Evolutionary conservation across 2,329 filamentous ascomycete genomes (phyloP).

Genomic region (Parascedosporium putredinis): DNA sequence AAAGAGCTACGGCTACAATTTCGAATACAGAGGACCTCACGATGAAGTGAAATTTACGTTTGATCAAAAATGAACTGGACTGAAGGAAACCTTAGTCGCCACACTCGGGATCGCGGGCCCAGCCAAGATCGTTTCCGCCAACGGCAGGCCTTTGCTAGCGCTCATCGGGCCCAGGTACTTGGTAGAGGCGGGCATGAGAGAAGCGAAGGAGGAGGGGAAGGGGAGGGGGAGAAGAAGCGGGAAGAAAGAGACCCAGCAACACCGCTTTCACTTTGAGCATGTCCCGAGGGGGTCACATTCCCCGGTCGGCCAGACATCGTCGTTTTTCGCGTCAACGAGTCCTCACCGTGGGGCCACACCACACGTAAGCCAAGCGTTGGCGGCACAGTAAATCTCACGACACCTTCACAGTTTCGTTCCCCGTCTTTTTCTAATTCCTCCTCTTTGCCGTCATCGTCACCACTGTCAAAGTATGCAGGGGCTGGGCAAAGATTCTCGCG

Average conservation of each 20-base stretch:
- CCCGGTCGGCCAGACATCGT: neutral
- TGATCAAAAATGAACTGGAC: conserved; percentile 30
- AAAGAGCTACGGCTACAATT: neutral
- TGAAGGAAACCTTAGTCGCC: conserved; percentile 25
- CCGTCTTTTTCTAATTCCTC: too few relatives aligned
- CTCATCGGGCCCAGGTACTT: conserved; percentile 13
- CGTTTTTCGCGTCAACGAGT: neutral
- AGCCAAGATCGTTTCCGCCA: conserved; percentile 24
- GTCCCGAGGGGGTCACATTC: too few relatives aligned
- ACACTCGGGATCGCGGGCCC: conserved; percentile 23
- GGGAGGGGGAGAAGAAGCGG: too few relatives aligned
- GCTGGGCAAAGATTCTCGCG: too few relatives aligned
- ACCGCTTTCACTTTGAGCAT: too few relatives aligned
- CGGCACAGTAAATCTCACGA: neutral
- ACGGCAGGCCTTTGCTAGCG: conserved; percentile 27
- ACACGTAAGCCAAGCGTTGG: neutral
- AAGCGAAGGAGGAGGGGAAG: too few relatives aligned
- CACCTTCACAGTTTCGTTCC: too few relatives aligned
- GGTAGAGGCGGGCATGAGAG: too few relatives aligned
- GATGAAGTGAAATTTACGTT: neutral
- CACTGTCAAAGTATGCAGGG: too few relatives aligned
- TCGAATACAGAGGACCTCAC: neutral
- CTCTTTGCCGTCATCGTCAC: too few relatives aligned
- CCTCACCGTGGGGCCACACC: neutral
- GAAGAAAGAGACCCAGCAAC: too few relatives aligned